phyloP scores from a whole-genome alignment of 148 eudicot species.

The Rhododendron griersonianum region DNA sequence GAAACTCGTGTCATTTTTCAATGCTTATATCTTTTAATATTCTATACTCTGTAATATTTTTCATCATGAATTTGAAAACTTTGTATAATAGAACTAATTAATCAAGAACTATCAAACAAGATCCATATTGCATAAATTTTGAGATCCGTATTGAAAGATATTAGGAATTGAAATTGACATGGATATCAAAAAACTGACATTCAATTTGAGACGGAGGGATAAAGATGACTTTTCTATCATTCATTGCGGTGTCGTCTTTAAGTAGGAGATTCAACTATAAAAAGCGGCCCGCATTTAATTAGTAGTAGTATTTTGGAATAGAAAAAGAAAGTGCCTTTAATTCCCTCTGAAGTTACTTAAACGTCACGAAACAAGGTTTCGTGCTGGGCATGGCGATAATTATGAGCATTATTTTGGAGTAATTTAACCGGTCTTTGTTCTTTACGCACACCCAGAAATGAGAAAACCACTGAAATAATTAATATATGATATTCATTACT shows the following conservation, averaged over 20 bases:
- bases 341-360: neutral
- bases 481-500: neutral
- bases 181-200: too few species aligned
- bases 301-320: neutral
- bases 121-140: too few species aligned
- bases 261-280: neutral
- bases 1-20: too few species aligned
- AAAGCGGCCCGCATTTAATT: neutral
- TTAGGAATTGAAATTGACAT: too few species aligned
- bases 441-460: neutral
- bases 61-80: too few species aligned
- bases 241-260: neutral
- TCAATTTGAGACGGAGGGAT: too few species aligned
- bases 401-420: neutral
- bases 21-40: too few species aligned
- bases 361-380: neutral
- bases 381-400: neutral
- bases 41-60: too few species aligned
- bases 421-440: neutral
- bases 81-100: too few species aligned
- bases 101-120: too few species aligned
- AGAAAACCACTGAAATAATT: neutral
- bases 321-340: neutral
- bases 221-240: too few species aligned
- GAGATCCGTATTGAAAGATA: too few species aligned